Evolutionary conservation across 2,329 filamentous ascomycete species (phyloP).

Genomic region (Diplodia sapinea): DNA sequence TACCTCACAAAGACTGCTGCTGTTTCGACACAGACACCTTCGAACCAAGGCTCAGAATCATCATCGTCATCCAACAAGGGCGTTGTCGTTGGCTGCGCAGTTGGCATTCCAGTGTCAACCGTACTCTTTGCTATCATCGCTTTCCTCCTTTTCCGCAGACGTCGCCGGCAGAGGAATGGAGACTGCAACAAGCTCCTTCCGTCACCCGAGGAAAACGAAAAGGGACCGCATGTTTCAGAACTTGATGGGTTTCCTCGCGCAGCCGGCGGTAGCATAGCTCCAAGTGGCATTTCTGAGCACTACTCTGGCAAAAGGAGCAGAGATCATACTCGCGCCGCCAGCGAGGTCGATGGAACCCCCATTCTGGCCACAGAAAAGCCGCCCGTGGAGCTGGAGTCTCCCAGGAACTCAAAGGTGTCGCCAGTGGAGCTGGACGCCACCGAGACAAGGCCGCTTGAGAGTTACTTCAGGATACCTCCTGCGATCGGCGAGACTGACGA

Average conservation of each 20-base stretch:
- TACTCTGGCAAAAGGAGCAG: background rate
- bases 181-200: background rate
- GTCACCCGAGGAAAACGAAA: background rate
- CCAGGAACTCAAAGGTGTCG: background rate
- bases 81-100: conserved; percentile 32
- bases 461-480: background rate
- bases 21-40: conserved; percentile 2
- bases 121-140: conserved; percentile 33
- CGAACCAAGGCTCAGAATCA: background rate
- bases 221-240: conserved; percentile 1
- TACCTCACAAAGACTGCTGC: conserved; percentile 16
- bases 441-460: background rate
- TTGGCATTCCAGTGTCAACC: conserved; percentile 34
- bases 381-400: conserved; percentile 1
- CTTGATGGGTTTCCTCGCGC: conserved; percentile 26
- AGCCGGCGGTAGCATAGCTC: conserved; percentile 13
- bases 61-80: background rate
- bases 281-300: background rate
- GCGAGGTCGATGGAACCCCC: conserved; percentile 16
- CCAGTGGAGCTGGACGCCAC: background rate
- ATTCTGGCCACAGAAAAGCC: background rate
- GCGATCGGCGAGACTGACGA: background rate
- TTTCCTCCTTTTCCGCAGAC: conserved; percentile 31
- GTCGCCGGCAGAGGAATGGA: conserved; percentile 23
- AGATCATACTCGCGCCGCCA: background rate